Evolutionary conservation across 169 alveolate species (phyloP), one percentile per base, ranked within the genome.

Genomic region (Cryptosporidium ubiquitum): DNA sequence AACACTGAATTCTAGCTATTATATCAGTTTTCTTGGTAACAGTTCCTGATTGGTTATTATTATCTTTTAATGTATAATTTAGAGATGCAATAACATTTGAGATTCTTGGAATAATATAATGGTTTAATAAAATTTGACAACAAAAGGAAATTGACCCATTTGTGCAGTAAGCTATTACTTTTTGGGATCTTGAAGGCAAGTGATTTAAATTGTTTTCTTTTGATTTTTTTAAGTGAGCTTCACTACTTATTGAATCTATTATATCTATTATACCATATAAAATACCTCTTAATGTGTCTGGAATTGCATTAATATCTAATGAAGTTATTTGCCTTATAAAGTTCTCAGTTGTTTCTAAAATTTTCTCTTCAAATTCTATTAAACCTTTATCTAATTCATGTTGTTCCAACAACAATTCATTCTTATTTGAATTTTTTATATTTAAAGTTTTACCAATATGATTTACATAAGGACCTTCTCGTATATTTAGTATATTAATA

Each of bases 91-190:
- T 61, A 37, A 58, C 33, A 42, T 44, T 79, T n/a, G 89, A 61
- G 5, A 79, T 40, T 47, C 89, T 79, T 31, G 89, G 89, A 39
- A 79, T 66, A 23, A 79, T 64, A 44, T 79, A 79, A 49, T 79
- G 89, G 42, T 79, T 79, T 39, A 79, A 42, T 33, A 79, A 26
- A 31, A 58, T 69, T 31, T 79, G 89, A 33, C 89, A 61, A 18
- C 89, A 79, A 49, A 79, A 79, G 33, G 89, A 79, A 42, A 79
- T 79, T 26, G 89, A 58, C 4, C 89, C 89, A 64, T 79, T 64
- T 42, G 89, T 42, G 2, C 75, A 79, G 44, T 61, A 61, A 37
- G 74, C 40, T 7, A 49, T 64, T 37, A 61, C 68, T 40, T 64
- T 79, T 23, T 39, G 44, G 18, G 71, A n/a, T 55, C 52, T 52